Conservation (phyloP, 495 filamentous ascomycete genomes). For the Bombardia bombarda region DNA sequence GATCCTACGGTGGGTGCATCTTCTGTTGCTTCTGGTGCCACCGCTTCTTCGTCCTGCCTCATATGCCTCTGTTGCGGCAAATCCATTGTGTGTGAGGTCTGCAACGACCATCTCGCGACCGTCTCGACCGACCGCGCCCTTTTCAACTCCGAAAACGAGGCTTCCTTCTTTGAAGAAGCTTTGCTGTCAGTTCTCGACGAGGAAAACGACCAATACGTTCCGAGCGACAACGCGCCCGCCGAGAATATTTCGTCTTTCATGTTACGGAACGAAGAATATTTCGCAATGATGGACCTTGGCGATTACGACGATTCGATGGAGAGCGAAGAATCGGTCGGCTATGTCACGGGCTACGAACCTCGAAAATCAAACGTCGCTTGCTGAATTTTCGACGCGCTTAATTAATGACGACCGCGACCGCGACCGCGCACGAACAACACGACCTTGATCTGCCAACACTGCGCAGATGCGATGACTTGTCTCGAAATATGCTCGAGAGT, state of each 20-base stretch:
- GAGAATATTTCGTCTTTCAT: slow-evolving; percentile 5
- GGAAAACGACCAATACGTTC: background rate
- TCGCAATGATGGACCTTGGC: slow-evolving; percentile 2
- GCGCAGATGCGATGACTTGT: too few species aligned
- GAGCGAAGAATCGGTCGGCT: background rate
- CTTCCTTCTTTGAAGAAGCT: too few species aligned
- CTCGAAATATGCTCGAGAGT: too few species aligned
- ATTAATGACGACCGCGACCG: too few species aligned
- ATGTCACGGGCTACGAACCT: too few species aligned
- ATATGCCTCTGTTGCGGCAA: slow-evolving; percentile 14
- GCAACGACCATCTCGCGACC: slow-evolving; percentile 7
- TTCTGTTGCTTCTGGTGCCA: slow-evolving; percentile 19
- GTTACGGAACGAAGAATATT: slow-evolving; percentile 6
- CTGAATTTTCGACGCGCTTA: too few species aligned
- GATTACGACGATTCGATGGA: slow-evolving; percentile 4
- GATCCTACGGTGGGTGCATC: slow-evolving; percentile 91
- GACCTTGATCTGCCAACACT: too few species aligned
- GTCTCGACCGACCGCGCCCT: background rate
- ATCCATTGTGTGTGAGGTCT: slow-evolving; percentile 11
- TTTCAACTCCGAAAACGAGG: background rate
- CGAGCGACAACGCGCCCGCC: slow-evolving; percentile 7
- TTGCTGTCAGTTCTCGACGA: slow-evolving; percentile 4
- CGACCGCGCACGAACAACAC: too few species aligned
- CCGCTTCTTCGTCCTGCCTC: slow-evolving; percentile 4
- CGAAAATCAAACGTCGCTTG: too few species aligned